phyloP scores from a whole-genome alignment of 2,329 filamentous ascomycete genomes.

The Xylariaceae sp. region DNA sequence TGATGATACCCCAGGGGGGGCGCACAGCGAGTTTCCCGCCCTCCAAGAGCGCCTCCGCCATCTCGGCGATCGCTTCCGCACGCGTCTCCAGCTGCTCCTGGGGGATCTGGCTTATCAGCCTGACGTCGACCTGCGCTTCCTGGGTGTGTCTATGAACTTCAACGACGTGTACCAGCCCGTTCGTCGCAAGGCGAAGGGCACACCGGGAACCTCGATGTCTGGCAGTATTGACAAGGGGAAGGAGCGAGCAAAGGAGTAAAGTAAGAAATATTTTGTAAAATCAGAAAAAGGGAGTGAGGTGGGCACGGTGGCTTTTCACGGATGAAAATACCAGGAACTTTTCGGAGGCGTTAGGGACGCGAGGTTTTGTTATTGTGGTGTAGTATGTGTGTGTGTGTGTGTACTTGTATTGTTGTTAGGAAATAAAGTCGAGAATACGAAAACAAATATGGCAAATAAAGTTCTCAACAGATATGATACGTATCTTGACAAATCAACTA shows the following conservation, averaged over 20 bases:
- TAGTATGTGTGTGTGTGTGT: not conserved
- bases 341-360: not conserved
- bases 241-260: conserved; percentile 12
- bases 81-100: conserved; percentile 71
- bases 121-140: conserved; percentile 90
- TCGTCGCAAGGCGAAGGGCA: conserved; percentile 52
- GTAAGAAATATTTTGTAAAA: not conserved
- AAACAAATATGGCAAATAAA: not conserved
- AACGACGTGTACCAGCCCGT: conserved; percentile 90
- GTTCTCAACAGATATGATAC: no score
- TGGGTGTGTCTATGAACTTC: conserved; percentile 98
- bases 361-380: no score
- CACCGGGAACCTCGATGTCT: conserved; percentile 13
- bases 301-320: not conserved
- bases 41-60: conserved; percentile 68
- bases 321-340: not conserved
- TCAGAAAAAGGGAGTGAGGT: no score
- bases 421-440: not conserved
- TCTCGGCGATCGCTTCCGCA: conserved; percentile 70
- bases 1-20: conserved; percentile 48
- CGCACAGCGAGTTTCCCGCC: conserved; percentile 63
- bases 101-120: conserved; percentile 90
- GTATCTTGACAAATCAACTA: no score
- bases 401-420: not conserved
- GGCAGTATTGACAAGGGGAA: conserved; percentile 14